Conservation (phyloP, 1,284 basidiomycete species). For the Agroathelia rolfsii region DNA sequence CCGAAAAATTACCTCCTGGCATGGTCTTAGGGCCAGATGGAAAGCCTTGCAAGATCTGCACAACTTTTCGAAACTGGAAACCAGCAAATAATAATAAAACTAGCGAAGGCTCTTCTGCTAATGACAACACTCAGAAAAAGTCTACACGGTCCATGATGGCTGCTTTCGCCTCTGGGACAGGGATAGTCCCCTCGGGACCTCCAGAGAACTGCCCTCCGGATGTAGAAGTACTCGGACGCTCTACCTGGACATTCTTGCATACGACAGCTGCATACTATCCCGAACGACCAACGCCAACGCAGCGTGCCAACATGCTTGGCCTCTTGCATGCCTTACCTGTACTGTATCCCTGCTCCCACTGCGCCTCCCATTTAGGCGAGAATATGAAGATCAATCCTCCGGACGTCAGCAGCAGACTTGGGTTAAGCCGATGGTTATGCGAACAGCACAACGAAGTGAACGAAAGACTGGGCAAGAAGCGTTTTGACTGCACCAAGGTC, state of each 20-base stretch:
- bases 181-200: constrained; percentile 21
- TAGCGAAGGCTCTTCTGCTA: constrained; percentile 12
- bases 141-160: constrained; percentile 30
- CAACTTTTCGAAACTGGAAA: constrained; percentile 69
- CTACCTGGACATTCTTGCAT: constrained; percentile 95
- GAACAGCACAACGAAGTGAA: constrained; percentile 90
- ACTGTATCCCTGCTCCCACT: constrained; percentile 82
- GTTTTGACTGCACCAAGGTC: constrained; percentile 73
- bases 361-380: constrained; percentile 71
- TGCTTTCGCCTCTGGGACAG: constrained; percentile 27
- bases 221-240: constrained; percentile 75
- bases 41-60: constrained; percentile 89
- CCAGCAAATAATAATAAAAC: constrained; percentile 29
- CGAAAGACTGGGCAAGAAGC: constrained; percentile 69
- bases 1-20: constrained; percentile 49
- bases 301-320: constrained; percentile 73
- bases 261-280: constrained; percentile 92
- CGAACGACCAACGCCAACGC: constrained; percentile 55
- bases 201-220: constrained; percentile 78
- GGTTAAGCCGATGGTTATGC: constrained; percentile 80
- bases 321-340: constrained; percentile 69
- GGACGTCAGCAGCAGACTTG: constrained; percentile 59
- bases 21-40: constrained; percentile 86
- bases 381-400: constrained; percentile 61
- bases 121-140: constrained; percentile 13